phyloP scores from a whole-genome alignment of 2,329 filamentous ascomycete species.

The Dactylellina haptotyla region DNA sequence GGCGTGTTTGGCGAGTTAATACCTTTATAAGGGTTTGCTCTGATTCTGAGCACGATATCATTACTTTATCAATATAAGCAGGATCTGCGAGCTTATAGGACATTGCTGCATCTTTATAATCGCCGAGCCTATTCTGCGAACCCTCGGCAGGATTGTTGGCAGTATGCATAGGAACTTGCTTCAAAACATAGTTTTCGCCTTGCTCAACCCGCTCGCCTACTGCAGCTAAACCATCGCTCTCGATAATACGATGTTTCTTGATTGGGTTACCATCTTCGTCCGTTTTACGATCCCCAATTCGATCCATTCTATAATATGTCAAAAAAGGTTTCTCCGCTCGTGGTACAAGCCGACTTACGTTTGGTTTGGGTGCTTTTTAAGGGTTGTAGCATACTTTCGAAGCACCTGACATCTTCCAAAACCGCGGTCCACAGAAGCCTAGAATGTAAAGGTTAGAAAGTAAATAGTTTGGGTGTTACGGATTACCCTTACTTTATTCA shows the following conservation, averaged over 20 bases:
- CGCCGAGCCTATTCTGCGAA: conserved; percentile 68
- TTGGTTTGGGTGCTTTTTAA: conserved; percentile 90
- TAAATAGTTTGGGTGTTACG: background rate
- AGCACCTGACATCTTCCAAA: conserved; percentile 99
- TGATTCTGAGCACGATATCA: conserved; percentile 87
- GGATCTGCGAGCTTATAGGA: conserved; percentile 86
- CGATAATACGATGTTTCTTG: conserved; percentile 77
- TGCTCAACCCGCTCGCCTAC: conserved; percentile 81
- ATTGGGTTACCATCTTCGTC: conserved; percentile 70
- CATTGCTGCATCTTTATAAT: conserved; percentile 73
- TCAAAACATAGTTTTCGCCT: conserved; percentile 90
- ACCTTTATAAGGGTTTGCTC: conserved; percentile 91
- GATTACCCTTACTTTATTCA: conserved; percentile 74
- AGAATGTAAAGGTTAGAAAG: background rate
- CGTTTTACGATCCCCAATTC: conserved; percentile 70
- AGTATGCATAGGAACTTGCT: conserved; percentile 83
- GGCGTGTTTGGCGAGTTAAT: conserved; percentile 92
- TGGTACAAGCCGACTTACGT: conserved; percentile 18
- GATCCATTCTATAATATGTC: conserved; percentile 67
- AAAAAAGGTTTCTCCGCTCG: conserved; percentile 59
- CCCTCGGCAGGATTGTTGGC: conserved; percentile 76
- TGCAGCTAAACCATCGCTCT: conserved; percentile 85
- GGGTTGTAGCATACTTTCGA: conserved; percentile 85
- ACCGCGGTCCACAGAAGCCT: conserved; percentile 87
- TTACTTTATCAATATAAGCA: conserved; percentile 93